Evolutionary conservation across 2,329 filamentous ascomycete species (phyloP).

Genomic region (Grosmannia huntii): DNA sequence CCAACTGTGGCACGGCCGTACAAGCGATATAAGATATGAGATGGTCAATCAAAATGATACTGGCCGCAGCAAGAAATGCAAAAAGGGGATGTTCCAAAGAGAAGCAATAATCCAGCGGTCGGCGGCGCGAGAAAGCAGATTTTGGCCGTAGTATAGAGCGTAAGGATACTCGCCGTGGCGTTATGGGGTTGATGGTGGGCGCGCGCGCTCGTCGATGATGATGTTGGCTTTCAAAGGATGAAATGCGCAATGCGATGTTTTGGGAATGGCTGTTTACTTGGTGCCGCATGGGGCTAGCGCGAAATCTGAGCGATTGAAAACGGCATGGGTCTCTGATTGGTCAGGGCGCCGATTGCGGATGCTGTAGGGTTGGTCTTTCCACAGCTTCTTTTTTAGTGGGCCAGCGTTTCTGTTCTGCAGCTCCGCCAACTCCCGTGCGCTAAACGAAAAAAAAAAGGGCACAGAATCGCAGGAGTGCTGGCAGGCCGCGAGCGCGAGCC

Average conservation of each 20-base stretch:
- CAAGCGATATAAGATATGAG: background rate
- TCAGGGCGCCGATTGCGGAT: background rate
- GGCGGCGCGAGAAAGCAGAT: background rate
- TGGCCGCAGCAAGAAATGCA: background rate
- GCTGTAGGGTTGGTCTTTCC: background rate
- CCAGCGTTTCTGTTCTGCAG: background rate
- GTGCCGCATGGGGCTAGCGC: background rate
- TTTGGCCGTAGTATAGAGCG: background rate
- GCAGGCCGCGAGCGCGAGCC: background rate
- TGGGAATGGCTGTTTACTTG: slow-evolving; percentile 1
- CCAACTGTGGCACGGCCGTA: background rate
- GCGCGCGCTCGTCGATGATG: background rate
- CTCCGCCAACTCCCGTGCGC: slow-evolving; percentile 2
- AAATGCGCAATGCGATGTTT: background rate
- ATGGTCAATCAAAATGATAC: background rate
- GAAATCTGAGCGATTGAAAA: background rate
- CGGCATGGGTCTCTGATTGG: slow-evolving; percentile 1
- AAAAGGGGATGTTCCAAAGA: background rate
- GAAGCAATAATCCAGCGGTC: background rate
- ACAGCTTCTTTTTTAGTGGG: background rate
- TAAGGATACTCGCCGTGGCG: background rate
- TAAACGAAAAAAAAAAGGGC: background rate
- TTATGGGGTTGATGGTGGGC: background rate
- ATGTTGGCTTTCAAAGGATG: background rate
- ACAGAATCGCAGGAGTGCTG: background rate